These are phyloP conservation scores for Rhynchosporium graminicola DNA, from an alignment of 2,329 filamentous ascomycete species.

Conservation along the genomic window DNA sequence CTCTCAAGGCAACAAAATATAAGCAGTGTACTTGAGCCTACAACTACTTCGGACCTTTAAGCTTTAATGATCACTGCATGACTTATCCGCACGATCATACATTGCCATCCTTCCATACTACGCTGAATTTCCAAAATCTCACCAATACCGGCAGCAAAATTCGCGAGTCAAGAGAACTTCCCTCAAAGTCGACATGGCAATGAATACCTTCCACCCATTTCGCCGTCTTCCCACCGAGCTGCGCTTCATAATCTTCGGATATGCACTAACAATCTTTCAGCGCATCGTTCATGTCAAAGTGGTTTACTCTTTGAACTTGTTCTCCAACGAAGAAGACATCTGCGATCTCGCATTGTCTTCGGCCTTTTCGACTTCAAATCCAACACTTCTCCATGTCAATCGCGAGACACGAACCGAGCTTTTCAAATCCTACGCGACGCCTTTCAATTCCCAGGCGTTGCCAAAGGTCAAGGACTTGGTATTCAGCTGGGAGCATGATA, in stretches of 20 bases:
- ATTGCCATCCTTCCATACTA: too few species aligned
- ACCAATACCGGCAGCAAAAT: background rate
- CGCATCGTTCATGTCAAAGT: background rate
- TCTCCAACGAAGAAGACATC: background rate
- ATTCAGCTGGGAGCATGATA: background rate
- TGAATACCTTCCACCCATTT: background rate
- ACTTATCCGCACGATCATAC: too few species aligned
- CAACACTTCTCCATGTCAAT: background rate
- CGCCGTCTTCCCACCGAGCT: background rate
- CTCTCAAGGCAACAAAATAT: too few species aligned
- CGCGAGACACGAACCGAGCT: background rate
- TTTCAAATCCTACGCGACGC: background rate
- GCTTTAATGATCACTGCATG: too few species aligned
- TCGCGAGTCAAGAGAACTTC: background rate
- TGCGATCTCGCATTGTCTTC: background rate
- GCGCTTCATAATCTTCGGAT: background rate
- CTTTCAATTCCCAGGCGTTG: background rate
- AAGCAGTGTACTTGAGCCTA: too few species aligned
- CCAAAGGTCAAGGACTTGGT: background rate
- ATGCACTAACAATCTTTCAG: background rate
- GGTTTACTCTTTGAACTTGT: background rate
- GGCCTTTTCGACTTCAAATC: background rate
- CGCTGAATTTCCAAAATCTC: background rate
- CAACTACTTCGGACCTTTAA: too few species aligned
- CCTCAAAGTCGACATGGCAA: background rate